Evolutionary conservation across 83 land plant genomes (phyloP).

Genomic region (Picea mariana): DNA sequence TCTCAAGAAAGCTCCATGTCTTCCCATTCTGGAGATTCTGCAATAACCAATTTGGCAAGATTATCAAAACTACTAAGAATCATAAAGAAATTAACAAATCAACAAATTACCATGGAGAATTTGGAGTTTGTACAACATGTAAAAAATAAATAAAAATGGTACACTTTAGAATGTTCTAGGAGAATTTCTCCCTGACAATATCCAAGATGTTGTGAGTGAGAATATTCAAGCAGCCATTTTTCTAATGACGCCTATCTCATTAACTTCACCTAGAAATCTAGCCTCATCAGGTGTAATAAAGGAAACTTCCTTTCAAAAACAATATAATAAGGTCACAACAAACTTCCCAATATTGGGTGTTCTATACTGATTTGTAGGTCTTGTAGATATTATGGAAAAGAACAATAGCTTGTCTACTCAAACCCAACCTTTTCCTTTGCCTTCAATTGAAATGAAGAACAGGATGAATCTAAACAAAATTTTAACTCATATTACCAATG

Average conservation of each 20-base stretch:
- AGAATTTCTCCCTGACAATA: constrained; percentile 19
- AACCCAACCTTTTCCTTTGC: neutral
- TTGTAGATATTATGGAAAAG: constrained; percentile 1
- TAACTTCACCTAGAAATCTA: neutral
- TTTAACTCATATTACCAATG: neutral
- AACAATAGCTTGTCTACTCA: neutral
- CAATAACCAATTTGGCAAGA: neutral
- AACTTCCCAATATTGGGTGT: neutral
- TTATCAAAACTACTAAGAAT: constrained; percentile 11
- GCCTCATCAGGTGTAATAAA: neutral
- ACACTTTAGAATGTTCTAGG: constrained; percentile 32
- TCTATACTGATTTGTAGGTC: neutral
- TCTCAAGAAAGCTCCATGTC: constrained; percentile 1
- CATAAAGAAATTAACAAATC: constrained; percentile 8
- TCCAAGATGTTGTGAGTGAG: constrained; percentile 16
- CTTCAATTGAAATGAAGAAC: constrained; percentile 3
- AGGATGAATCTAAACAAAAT: neutral
- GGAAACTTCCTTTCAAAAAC: neutral
- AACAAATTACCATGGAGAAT: constrained; percentile 39
- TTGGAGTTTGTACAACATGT: constrained; percentile 31
- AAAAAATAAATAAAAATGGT: constrained; percentile 36
- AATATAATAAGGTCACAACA: neutral
- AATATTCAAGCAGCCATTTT: constrained; percentile 7
- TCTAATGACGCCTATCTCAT: neutral
- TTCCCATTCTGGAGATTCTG: constrained; percentile 1